phyloP scores from a whole-genome alignment of 1,284 basidiomycete species.

The Heterobasidion occidentale region DNA sequence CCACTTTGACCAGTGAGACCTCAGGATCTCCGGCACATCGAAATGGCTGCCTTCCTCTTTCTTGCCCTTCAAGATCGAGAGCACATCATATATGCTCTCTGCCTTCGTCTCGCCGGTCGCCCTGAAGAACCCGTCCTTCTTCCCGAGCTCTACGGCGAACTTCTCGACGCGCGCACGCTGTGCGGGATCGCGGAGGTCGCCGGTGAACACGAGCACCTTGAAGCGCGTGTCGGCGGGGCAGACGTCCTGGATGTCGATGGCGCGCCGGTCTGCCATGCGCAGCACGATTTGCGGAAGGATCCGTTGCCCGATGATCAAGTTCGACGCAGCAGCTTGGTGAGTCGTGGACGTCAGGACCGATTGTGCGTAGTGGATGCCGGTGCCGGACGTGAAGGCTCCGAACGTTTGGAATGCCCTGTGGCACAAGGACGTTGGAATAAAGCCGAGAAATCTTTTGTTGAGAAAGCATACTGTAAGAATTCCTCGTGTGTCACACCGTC shows the following conservation, averaged over 20 bases:
- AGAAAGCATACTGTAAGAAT: constrained; percentile 41
- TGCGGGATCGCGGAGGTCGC: constrained; percentile 34
- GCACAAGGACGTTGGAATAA: not conserved
- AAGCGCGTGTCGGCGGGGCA: constrained; percentile 65
- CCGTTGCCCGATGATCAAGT: constrained; percentile 51
- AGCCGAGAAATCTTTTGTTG: not conserved
- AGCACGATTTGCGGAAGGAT: constrained; percentile 52
- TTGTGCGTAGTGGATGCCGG: constrained; percentile 53
- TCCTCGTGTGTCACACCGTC: constrained; percentile 63
- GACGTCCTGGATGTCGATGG: constrained; percentile 62
- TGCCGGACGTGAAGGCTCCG: constrained; percentile 54
- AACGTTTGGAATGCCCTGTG: constrained; percentile 49
- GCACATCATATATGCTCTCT: constrained; percentile 30
- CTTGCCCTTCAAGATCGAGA: constrained; percentile 39
- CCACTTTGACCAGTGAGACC: constrained; percentile 64
- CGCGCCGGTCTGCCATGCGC: constrained; percentile 55
- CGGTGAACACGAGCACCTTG: constrained; percentile 65
- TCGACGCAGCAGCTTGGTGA: constrained; percentile 36
- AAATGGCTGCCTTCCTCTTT: constrained; percentile 41
- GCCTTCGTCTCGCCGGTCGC: constrained; percentile 16
- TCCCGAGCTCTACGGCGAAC: constrained; percentile 36
- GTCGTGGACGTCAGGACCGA: constrained; percentile 40
- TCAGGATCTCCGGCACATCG: constrained; percentile 40
- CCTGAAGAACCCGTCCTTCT: constrained; percentile 29
- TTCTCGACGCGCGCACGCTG: constrained; percentile 31